Percentiles rank a stretch among this genome's conserved stretches.
Conservation (phyloP, 441 rosid species). For the Gossypium aridum region DNA sequence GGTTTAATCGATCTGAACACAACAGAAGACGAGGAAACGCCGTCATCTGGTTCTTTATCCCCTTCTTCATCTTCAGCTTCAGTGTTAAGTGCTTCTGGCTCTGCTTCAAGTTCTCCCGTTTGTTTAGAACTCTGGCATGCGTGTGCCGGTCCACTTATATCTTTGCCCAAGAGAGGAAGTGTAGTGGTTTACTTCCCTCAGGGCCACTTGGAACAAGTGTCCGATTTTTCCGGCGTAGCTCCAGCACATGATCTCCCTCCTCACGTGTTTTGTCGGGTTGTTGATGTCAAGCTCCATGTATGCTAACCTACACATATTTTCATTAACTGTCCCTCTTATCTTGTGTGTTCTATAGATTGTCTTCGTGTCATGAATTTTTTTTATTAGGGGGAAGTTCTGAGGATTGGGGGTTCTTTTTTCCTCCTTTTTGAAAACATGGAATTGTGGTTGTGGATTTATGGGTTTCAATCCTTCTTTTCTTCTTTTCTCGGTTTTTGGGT, state of each 20-base stretch:
- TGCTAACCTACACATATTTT: constrained; percentile 13
- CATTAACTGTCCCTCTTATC: not conserved
- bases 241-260: constrained; percentile 61
- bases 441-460: not conserved
- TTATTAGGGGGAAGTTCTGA: not conserved
- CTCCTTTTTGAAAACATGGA: not conserved
- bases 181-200: constrained; percentile 85
- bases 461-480: not conserved
- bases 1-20: constrained; percentile 94
- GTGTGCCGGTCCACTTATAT: constrained; percentile 91
- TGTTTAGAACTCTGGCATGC: constrained; percentile 98
- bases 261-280: constrained; percentile 83
- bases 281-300: constrained; percentile 94
- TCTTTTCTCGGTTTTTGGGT: not conserved
- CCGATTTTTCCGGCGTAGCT: constrained; percentile 49
- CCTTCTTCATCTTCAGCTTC: constrained; percentile 53
- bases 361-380: constrained; percentile 2
- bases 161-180: constrained; percentile 80
- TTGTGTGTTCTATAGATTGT: not conserved
- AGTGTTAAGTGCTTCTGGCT: constrained; percentile 28
- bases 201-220: constrained; percentile 83
- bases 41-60: constrained; percentile 58
- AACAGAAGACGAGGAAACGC: constrained; percentile 76
- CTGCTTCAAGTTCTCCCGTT: constrained; percentile 33
- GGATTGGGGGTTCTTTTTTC: not conserved